Conservation (phyloP, 139 green algal species). For the Diplosphaera chodatii region DNA sequence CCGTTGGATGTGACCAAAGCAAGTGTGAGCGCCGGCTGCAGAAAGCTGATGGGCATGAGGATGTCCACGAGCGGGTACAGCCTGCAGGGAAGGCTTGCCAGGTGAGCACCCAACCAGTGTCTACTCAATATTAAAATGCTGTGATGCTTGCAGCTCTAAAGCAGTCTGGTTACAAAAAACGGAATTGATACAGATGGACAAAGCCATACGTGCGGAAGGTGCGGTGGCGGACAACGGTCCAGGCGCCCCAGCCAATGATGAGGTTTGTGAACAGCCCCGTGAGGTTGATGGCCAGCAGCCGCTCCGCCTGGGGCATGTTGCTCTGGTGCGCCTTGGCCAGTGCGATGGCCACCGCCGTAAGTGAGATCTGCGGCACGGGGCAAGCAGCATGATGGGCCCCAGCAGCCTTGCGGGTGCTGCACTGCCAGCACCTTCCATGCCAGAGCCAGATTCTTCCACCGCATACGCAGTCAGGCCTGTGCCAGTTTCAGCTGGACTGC, state of each 20-base stretch:
- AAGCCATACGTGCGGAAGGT: neutral
- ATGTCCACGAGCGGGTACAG: neutral
- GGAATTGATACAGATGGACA: no score
- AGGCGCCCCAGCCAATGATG: neutral
- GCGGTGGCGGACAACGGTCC: neutral
- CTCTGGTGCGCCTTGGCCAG: neutral
- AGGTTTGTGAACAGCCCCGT: neutral
- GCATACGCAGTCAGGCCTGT: no score
- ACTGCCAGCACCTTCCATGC: no score
- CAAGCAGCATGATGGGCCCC: no score
- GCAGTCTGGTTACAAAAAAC: no score
- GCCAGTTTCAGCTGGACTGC: no score
- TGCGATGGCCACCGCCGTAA: neutral
- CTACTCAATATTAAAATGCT: no score
- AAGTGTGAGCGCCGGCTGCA: neutral
- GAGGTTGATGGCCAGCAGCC: constrained; percentile 1
- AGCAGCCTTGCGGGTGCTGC: no score
- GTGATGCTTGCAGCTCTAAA: no score
- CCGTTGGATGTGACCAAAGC: neutral
- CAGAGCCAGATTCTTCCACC: no score
- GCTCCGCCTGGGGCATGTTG: neutral
- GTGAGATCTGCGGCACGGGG: neutral
- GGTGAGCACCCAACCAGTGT: no score
- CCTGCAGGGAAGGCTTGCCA: no score
- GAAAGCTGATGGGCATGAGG: neutral